phyloP scores from a whole-genome alignment of 2,329 filamentous ascomycete species.

The Xylariaceae sp. region DNA sequence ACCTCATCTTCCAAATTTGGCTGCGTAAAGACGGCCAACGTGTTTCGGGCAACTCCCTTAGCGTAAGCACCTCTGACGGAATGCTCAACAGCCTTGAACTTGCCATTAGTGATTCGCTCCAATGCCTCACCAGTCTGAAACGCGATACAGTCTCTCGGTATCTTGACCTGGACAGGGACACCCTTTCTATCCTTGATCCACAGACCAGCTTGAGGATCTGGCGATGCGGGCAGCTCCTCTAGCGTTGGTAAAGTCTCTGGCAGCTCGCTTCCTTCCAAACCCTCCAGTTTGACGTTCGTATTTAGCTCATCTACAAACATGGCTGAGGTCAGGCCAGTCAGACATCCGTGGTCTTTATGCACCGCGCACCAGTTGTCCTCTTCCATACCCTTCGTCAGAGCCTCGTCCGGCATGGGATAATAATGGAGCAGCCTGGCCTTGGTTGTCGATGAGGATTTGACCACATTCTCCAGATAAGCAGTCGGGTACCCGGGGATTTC shows the following conservation, averaged over 20 bases:
- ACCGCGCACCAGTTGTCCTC: slow-evolving; percentile 96
- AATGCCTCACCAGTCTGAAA: slow-evolving; percentile 96
- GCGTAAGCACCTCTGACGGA: slow-evolving; percentile 82
- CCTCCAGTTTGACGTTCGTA: slow-evolving; percentile 44
- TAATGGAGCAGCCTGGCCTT: slow-evolving; percentile 95
- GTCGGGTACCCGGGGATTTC: slow-evolving; percentile 78
- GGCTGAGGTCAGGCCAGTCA: slow-evolving; percentile 91
- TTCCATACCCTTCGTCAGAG: slow-evolving; percentile 47
- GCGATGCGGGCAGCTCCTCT: slow-evolving; percentile 74
- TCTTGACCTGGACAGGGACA: slow-evolving; percentile 86
- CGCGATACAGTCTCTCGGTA: slow-evolving; percentile 88
- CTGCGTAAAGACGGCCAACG: slow-evolving; percentile 95
- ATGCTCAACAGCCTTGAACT: slow-evolving; percentile 93
- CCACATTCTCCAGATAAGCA: slow-evolving; percentile 86
- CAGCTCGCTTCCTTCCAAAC: slow-evolving; percentile 44
- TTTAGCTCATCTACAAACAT: slow-evolving; percentile 89
- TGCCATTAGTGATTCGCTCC: slow-evolving; percentile 87
- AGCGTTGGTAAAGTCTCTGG: slow-evolving; percentile 57
- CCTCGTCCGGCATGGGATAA: slow-evolving; percentile 68
- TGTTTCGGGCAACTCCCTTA: slow-evolving; percentile 76
- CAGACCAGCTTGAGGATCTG: slow-evolving; percentile 85
- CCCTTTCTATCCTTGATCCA: slow-evolving; percentile 91
- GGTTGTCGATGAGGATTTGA: slow-evolving; percentile 83
- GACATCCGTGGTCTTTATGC: slow-evolving; percentile 88
- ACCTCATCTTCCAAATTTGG: slow-evolving; percentile 86